These are phyloP conservation scores for Albatrellus ellisii DNA, from an alignment of 768 basidiomycete genomes.

Conservation along the genomic window DNA sequence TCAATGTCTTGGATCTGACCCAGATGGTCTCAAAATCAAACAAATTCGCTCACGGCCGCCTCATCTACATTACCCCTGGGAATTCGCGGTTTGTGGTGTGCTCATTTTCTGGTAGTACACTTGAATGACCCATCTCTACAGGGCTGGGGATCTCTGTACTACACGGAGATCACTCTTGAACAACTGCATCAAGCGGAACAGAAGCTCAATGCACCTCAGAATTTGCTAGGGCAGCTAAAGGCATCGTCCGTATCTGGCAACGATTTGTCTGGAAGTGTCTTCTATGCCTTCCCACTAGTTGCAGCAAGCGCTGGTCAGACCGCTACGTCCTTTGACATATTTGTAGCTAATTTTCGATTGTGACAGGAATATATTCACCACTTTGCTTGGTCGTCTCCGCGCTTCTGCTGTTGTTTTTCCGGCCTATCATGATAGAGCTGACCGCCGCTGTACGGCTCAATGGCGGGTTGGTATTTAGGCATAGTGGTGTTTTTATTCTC, in stretches of 20 bases:
- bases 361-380: conserved; percentile 12
- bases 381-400: conserved; percentile 12
- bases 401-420: conserved; percentile 11
- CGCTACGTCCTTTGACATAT: background rate
- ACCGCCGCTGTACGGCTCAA: conserved; percentile 1
- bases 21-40: conserved; percentile 9
- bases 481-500: background rate
- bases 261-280: conserved; percentile 11
- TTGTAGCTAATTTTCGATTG: background rate
- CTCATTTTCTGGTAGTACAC: background rate
- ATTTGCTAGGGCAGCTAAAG: conserved; percentile 7
- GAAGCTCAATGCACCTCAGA: background rate
- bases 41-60: conserved; percentile 8
- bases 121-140: background rate
- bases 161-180: conserved; percentile 8
- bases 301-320: conserved; percentile 7
- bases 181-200: conserved; percentile 6
- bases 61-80: conserved; percentile 8
- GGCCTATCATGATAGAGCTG: conserved; percentile 2
- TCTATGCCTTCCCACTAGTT: conserved; percentile 12
- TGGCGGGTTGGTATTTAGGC: too few relatives aligned
- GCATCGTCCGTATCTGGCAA: conserved; percentile 13
- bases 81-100: conserved; percentile 5
- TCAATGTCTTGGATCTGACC: conserved; percentile 7
- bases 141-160: conserved; percentile 14